Evolutionary conservation across 2,329 filamentous ascomycete species (phyloP).

Genomic region (Pseudogymnoascus sp.): DNA sequence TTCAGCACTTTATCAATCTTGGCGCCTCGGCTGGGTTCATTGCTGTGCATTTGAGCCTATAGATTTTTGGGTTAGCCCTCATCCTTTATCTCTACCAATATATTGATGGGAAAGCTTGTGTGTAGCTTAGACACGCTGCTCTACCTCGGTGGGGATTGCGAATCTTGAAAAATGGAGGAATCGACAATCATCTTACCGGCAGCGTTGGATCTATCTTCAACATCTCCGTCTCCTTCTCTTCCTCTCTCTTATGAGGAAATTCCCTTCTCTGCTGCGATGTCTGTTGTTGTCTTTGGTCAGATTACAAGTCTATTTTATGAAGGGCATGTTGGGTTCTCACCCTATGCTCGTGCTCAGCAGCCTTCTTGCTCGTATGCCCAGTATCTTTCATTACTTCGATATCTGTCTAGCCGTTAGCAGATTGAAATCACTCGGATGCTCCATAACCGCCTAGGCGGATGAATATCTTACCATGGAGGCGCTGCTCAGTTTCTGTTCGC

Average conservation of each 20-base stretch:
- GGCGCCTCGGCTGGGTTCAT: constrained; percentile 66
- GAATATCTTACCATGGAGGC: constrained; percentile 52
- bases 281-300: constrained; percentile 11
- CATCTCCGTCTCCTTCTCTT: constrained; percentile 22
- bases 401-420: constrained; percentile 45
- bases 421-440: constrained; percentile 64
- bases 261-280: constrained; percentile 30
- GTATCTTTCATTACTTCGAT: not conserved
- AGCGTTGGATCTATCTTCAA: constrained; percentile 48
- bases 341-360: constrained; percentile 56
- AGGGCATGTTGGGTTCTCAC: constrained; percentile 18
- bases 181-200: constrained; percentile 37
- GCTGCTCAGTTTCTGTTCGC: constrained; percentile 42
- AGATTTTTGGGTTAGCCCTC: constrained; percentile 6
- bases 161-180: constrained; percentile 26
- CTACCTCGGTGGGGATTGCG: not conserved
- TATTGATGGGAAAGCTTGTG: not conserved
- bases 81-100: not conserved
- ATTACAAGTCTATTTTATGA: not conserved
- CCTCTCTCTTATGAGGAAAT: constrained; percentile 39
- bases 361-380: constrained; percentile 56
- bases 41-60: constrained; percentile 59
- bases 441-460: constrained; percentile 62
- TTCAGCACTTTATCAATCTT: constrained; percentile 64
- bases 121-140: not conserved